A percentile compares a stretch with the other conserved stretches of the same genome.
Evolutionary conservation across 768 basidiomycete species (phyloP).

Genomic region (Lentinula boryana): DNA sequence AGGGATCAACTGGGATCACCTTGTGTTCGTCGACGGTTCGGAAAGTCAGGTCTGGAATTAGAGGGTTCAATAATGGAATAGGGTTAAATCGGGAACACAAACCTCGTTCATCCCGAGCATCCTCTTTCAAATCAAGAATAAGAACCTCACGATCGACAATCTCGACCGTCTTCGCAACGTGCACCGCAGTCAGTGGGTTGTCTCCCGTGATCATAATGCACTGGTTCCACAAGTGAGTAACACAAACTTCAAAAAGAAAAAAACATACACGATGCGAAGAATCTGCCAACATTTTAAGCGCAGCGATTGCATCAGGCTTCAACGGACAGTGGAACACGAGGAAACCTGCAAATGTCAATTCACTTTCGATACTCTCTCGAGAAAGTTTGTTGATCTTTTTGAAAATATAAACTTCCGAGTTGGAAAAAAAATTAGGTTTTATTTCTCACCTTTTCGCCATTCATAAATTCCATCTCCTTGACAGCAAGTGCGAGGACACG

Average conservation of each 20-base stretch:
- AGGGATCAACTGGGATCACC: slow-evolving; percentile 79
- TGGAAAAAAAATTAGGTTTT: neutral
- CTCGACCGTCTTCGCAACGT: slow-evolving; percentile 94
- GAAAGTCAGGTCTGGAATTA: slow-evolving; percentile 73
- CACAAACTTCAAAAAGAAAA: neutral
- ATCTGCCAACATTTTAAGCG: slow-evolving; percentile 91
- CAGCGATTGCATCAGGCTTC: slow-evolving; percentile 86
- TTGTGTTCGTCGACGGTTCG: slow-evolving; percentile 89
- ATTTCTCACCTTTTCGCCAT: slow-evolving; percentile 55
- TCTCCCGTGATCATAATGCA: slow-evolving; percentile 99
- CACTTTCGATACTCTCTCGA: slow-evolving; percentile 74
- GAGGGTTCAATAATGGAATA: neutral
- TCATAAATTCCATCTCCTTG: slow-evolving; percentile 74
- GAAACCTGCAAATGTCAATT: slow-evolving; percentile 87
- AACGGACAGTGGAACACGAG: slow-evolving; percentile 98
- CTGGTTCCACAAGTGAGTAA: slow-evolving; percentile 30
- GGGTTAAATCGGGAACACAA: slow-evolving; percentile 15
- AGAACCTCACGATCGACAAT: slow-evolving; percentile 94
- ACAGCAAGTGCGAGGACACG: slow-evolving; percentile 88
- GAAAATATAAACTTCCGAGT: neutral
- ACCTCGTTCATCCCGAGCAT: slow-evolving; percentile 67
- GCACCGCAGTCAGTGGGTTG: slow-evolving; percentile 94
- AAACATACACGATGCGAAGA: slow-evolving; percentile 88
- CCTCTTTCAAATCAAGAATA: slow-evolving; percentile 86
- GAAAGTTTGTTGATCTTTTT: slow-evolving; percentile 82